phyloP scores from a whole-genome alignment of 202 grass and related monocot species.

The Panicum virgatum region DNA sequence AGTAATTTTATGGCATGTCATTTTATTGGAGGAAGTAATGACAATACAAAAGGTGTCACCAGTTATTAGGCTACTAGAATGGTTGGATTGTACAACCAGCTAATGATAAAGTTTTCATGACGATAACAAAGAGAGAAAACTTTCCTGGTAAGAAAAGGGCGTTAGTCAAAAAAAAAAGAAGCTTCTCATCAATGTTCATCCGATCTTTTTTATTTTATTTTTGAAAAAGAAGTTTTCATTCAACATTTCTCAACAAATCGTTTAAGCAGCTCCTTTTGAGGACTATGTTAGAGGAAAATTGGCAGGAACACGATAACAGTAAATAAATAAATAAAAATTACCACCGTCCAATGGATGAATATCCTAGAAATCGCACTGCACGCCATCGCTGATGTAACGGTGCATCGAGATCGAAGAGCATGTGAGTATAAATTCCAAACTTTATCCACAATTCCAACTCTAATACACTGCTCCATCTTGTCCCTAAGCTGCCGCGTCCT shows the following conservation, averaged over 20 bases:
- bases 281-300: background rate
- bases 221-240: no score
- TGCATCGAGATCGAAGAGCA: slow-evolving; percentile 51
- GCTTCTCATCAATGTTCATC: slow-evolving; percentile 3
- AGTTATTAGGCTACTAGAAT: background rate
- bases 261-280: background rate
- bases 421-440: slow-evolving; percentile 39
- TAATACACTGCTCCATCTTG: background rate
- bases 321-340: background rate
- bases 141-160: background rate
- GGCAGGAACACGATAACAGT: background rate
- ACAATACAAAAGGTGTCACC: background rate
- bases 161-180: background rate
- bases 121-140: background rate
- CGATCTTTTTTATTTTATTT: no score
- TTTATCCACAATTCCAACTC: slow-evolving; percentile 36
- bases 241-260: background rate
- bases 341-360: slow-evolving; percentile 12
- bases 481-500: slow-evolving; percentile 8
- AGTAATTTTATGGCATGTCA: background rate
- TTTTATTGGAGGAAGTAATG: background rate
- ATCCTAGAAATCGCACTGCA: background rate
- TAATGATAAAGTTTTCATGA: background rate
- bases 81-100: background rate
- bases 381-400: slow-evolving; percentile 20